Base-by-base conservation (phyloP, 441 rosid species). In the Brassica hybrid region DNA sequence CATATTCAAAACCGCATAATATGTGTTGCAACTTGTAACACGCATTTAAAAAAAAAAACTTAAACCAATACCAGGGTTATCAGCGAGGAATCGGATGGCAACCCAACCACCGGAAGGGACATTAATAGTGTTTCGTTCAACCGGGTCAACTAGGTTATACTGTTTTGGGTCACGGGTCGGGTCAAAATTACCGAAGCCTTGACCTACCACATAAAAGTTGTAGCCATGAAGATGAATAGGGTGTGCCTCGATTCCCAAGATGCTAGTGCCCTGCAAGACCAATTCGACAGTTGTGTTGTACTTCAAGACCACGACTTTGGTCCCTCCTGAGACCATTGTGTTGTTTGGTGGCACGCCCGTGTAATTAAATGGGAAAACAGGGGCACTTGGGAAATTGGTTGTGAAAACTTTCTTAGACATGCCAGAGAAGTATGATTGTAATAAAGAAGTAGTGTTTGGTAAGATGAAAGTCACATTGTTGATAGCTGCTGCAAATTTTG, bases 41-140 rank as follows among this genome's bases (percentile, higher is more conserved):
- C 2, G 7, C 4, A 8, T n/a, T 17, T 9, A 34, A 5, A 50
- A 5, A 48, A 1, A 11, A 1, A 10, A 2, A 13, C 3, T 11
- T 59, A 13, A 34, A 30, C 13, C n/a, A 11, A 32, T 6, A 89
- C 92, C 96, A 0, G 96, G 92, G 48, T 89, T 89, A 69, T 88
- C 94, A 0, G 90, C 88, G 0, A 61, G 79, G 69, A 89, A 89
- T 3, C 89, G 87, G 14, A 87, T 75, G 0, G 89, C 90, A 0
- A 80, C 82, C 94, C 94, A 91, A n/a, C 96, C 91, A 65, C 87
- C 89, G 0, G 89, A 68, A 0, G 94, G 93, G 36, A 91, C 85
- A 57, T 75, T 85, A 60, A 83, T 75, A 2, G 94, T 88, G 83
- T 91, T 87, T 38, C 91, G 79, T 62, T 86, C 86, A 38, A 82